Evolutionary conservation across 2,329 filamentous ascomycete genomes (phyloP), one percentile per base, ranked within the genome.

Genomic region (Annulohypoxylon truncatum): DNA sequence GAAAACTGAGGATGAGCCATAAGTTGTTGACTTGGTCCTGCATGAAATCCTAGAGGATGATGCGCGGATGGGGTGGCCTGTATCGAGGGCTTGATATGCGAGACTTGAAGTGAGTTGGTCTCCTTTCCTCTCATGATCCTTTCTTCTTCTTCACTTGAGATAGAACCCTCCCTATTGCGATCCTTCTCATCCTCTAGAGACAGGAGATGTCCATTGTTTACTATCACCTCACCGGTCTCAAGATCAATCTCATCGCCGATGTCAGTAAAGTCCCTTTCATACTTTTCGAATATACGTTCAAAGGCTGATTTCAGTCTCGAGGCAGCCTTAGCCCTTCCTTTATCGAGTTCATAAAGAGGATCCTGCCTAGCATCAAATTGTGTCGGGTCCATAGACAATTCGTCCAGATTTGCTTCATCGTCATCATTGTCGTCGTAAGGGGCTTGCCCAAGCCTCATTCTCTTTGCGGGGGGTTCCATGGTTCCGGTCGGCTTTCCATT

Each of bases 201-300:
- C 53, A 86, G 77, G 55, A 97, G 77, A 80, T 98, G 96, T 0
- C 96, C 95, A 82, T 97, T 96, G 78, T 98, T 87, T 60, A 97
- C 89, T n/a, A 97, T 85, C 48, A 98, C 89, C 63, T 92, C 84
- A 57, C 93, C 94, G 0, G 92, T 95, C 52, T 84, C 83, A 61
- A 97, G 83, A 77, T 98, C 93, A 73, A 98, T 94, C 80, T 97
- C 94, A 78, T 98, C 95, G 57, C 91, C 94, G 53, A 95, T 85
- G 3, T 90, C 91, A 1, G 89, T 89, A 74, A 97, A 97, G 76
- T 97, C 92, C 69, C 85, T 89, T 56, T 86, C 89, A 77, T 97
- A 97, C 78, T 97, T 97, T 66, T 91, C 87, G 76, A 97, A 97
- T 59, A 98, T 97, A 60, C 87, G 83, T 75, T 97, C 94, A 77